Evolutionary conservation across 371 early-diverging fungal genomes (phyloP), one percentile per base, ranked within the genome.

Genomic region (Conidiobolus incongruus): DNA sequence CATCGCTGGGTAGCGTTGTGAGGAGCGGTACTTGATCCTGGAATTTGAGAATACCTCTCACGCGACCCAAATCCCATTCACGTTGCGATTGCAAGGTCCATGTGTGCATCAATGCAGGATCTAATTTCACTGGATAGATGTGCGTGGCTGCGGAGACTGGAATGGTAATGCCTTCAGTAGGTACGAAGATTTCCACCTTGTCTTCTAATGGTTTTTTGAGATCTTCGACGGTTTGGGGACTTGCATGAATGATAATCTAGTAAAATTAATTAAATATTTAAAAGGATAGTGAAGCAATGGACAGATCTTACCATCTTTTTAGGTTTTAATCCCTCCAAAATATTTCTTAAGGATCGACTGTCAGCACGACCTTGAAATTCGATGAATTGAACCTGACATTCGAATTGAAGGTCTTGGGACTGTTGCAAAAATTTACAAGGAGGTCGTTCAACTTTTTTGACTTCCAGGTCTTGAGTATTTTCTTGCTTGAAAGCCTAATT

Each of bases 281-380:
- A 6, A 19, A 32, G 4, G 23, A 41, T 22, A 40, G 44, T 47
- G 19, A 46, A 35, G 23, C 29, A 29, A 19, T 10, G 20, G 2
- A 17, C 12, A 38, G 13, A 17, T 46, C 59, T 46, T 62, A 83
- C 89, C 55, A 93, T 50, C 45, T 87, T 85, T 43, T 81, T 63
- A 21, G 92, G 86, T 11, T 71, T 72, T 31, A 90, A 65, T 44
- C 79, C 81, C 19, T 81, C 70, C 13, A 91, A 53, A 47, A 93
- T 89, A 33, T 77, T 85, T 52, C 72, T 77, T 40, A 90, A 64
- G 1, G 89, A 83, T 41, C 68, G 59, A 43, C 83, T 86, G 55
- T 93, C 93, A 0, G 89, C 68, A 17, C 78, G 65, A 29, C 95
- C 95, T n/a, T 89, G 91, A 40, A 91, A 58, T 60, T 91, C 94